Evolutionary conservation across 768 basidiomycete genomes (phyloP).

Genomic region (Fomitopsis pulvina): DNA sequence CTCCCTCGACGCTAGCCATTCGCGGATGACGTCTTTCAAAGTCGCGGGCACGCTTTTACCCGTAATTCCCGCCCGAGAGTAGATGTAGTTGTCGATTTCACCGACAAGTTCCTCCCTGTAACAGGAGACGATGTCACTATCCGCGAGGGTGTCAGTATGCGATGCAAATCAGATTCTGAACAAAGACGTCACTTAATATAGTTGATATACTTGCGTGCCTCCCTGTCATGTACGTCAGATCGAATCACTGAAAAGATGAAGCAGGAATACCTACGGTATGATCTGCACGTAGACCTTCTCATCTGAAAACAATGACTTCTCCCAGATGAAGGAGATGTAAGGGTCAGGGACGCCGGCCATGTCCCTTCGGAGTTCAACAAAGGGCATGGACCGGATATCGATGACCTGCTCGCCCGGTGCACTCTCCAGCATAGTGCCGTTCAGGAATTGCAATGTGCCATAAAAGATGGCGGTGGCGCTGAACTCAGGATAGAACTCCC

Average conservation of each 20-base stretch:
- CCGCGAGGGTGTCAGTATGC: background rate
- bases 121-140: slow-evolving; percentile 13
- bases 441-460: background rate
- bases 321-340: slow-evolving; percentile 31
- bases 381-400: slow-evolving; percentile 9
- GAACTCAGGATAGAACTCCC: background rate
- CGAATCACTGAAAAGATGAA: background rate
- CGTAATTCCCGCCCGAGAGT: slow-evolving; percentile 5
- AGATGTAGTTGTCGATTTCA: slow-evolving; percentile 12
- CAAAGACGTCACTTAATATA: background rate
- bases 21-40: slow-evolving; percentile 4
- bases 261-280: slow-evolving; percentile 23
- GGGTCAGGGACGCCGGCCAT: slow-evolving; percentile 28
- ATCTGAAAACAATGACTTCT: slow-evolving; percentile 21
- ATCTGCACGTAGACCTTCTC: slow-evolving; percentile 30
- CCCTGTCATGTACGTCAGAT: background rate
- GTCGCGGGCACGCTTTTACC: background rate
- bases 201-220: slow-evolving; percentile 3
- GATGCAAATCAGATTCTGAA: background rate
- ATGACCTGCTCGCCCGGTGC: background rate
- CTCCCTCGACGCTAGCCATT: slow-evolving; percentile 5
- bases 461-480: background rate
- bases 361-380: slow-evolving; percentile 21
- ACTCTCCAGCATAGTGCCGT: slow-evolving; percentile 1
- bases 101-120: slow-evolving; percentile 13